Evolutionary conservation across 345 rosid genomes (phyloP), one percentile per base, ranked within the genome.

Genomic region (Eucalyptus victrix): DNA sequence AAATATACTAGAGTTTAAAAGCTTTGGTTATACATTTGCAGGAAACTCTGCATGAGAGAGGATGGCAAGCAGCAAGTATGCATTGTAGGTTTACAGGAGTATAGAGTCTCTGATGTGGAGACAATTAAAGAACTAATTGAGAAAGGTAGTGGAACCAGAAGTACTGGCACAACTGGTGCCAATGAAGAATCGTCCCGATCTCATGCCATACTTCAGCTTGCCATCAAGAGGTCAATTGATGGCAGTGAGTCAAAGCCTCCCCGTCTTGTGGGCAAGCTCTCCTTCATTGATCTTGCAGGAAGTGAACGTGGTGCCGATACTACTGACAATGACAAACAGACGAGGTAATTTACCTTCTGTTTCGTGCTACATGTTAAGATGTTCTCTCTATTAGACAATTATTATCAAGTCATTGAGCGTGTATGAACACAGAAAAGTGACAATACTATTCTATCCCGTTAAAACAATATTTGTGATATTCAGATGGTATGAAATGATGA

Each of bases 231-330:
- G 91, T 94, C 98, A 40, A 93, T 92, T 67, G 98, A 96, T 90
- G 97, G 97, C 62, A 97, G 88, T 90, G 98, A 96, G 88, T 92
- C 98, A 85, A 97, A 97, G 95, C 98, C 98, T 88, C 96, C 98
- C 32, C 98, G 97, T 90, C 92, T 95, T 30, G 95, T 97, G 90
- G 99, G 99, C 86, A 97, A 97, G 91, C 99, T 97, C 69, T 97
- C 99, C 87, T 97, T 97, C 91, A 97, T 97, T 86, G 99, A 97
- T 94, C 98, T 97, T 89, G 99, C 99, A 87, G 99, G 99, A 94
- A 97, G 99, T 93, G 99, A 97, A 91, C 98, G 99, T 72, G 99
- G 99, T 90, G 99, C 99, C 42, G 99, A 97, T 92, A 97, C 99
- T 87, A 97, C 99, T 45, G 99, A 97, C 92, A 97, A 97, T 89